Percentiles rank a stretch among this genome's conserved stretches.
phyloP scores from a whole-genome alignment of 2,329 filamentous ascomycete genomes.

The Phialocephala sp. region DNA sequence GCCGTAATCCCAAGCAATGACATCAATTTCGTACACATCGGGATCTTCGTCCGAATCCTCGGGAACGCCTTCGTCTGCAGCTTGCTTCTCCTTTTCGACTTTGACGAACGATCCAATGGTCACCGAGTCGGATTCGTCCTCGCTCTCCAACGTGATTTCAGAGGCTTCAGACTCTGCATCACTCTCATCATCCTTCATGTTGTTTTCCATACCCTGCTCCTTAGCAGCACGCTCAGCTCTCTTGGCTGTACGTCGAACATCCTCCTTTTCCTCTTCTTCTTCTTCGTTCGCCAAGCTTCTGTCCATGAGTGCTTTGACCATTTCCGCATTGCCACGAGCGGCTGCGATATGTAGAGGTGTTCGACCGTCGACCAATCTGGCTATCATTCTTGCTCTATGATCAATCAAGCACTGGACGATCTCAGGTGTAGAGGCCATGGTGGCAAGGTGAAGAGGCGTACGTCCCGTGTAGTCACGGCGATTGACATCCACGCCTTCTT shows the following conservation, averaged over 20 bases:
- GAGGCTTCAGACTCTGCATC: conserved; percentile 47
- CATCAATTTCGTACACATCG: conserved; percentile 80
- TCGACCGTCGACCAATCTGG: conserved; percentile 77
- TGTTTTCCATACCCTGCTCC: not conserved
- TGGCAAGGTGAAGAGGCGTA: conserved; percentile 79
- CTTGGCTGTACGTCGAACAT: conserved; percentile 46
- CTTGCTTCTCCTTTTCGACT: conserved; percentile 56
- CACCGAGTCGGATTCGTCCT: conserved; percentile 50
- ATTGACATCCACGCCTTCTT: conserved; percentile 74
- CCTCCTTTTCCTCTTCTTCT: conserved; percentile 63
- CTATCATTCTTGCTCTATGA: conserved; percentile 72
- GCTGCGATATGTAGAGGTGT: conserved; percentile 86
- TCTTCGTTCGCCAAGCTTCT: conserved; percentile 79
- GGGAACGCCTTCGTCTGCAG: conserved; percentile 51
- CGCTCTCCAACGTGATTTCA: conserved; percentile 38
- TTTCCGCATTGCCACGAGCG: conserved; percentile 68
- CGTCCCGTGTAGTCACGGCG: conserved; percentile 79
- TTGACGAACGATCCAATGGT: conserved; percentile 79
- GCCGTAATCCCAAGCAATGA: conserved; percentile 79
- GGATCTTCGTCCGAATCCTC: conserved; percentile 70
- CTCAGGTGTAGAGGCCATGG: conserved; percentile 69
- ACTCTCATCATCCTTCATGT: conserved; percentile 40
- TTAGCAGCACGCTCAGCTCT: conserved; percentile 27
- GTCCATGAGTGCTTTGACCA: conserved; percentile 73
- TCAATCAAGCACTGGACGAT: conserved; percentile 76